Evolutionary conservation across 352 stramenopile genomes (phyloP).

Genomic region (Phytophthora tubulina): DNA sequence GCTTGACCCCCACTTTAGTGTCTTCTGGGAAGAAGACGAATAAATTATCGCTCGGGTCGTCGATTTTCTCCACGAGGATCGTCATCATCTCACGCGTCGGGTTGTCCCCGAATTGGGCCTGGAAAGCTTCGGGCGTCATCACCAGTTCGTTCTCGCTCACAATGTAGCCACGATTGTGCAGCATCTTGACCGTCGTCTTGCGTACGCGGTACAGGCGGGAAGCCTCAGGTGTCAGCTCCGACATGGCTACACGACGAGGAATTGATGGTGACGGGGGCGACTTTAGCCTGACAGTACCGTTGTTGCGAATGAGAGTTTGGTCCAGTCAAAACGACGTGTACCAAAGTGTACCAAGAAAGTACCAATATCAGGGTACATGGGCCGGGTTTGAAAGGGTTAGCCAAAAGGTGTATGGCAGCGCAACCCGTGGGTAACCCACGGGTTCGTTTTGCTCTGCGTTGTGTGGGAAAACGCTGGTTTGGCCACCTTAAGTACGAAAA

Average conservation of each 20-base stretch:
- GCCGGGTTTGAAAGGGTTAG: too few relatives aligned
- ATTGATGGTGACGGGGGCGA: background rate
- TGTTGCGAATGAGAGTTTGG: background rate
- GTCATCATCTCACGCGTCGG: conserved; percentile 96
- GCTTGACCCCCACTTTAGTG: conserved; percentile 98
- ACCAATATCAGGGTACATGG: background rate
- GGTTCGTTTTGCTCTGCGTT: too few relatives aligned
- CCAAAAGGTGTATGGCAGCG: too few relatives aligned
- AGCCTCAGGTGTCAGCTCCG: conserved; percentile 81
- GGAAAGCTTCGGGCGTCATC: conserved; percentile 95
- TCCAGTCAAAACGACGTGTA: conserved; percentile 17
- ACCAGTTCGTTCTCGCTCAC: conserved; percentile 97
- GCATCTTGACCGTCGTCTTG: conserved; percentile 97
- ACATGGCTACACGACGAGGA: conserved; percentile 50
- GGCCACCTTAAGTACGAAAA: too few relatives aligned
- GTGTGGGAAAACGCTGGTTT: too few relatives aligned
- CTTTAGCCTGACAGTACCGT: background rate
- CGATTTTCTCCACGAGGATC: conserved; percentile 94
- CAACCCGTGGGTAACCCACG: too few relatives aligned
- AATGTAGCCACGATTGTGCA: conserved; percentile 97
- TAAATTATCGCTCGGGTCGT: conserved; percentile 95
- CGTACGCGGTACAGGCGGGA: conserved; percentile 94
- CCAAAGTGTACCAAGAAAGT: background rate
- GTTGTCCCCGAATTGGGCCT: conserved; percentile 92
- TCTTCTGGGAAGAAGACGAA: conserved; percentile 99